Conservation (phyloP, 2,329 filamentous ascomycete species). For the Fusarium mangiferae region DNA sequence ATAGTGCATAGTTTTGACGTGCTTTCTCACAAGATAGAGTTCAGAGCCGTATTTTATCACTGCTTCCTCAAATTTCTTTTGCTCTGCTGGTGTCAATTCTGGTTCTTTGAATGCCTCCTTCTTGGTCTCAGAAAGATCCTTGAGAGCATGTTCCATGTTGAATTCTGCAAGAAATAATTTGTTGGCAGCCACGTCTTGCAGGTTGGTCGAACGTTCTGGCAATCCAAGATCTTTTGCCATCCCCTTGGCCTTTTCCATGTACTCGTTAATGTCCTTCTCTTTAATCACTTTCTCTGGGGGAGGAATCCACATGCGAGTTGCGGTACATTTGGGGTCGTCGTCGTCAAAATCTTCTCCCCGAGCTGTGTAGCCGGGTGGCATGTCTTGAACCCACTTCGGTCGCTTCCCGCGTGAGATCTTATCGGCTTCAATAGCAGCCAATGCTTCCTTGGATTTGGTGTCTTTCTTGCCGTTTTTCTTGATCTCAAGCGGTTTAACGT, state of each 20-base stretch:
- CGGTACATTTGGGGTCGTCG: constrained; percentile 79
- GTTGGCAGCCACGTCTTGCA: constrained; percentile 84
- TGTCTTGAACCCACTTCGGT: constrained; percentile 93
- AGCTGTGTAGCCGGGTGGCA: constrained; percentile 84
- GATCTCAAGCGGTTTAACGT: constrained; percentile 86
- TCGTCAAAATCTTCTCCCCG: constrained; percentile 82
- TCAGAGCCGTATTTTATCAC: constrained; percentile 93
- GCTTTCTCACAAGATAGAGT: constrained; percentile 81
- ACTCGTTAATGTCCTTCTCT: constrained; percentile 75
- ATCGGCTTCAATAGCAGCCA: constrained; percentile 83
- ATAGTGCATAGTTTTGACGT: constrained; percentile 84
- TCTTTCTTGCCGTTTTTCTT: constrained; percentile 87
- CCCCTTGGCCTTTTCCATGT: constrained; percentile 75
- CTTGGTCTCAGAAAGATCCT: constrained; percentile 74
- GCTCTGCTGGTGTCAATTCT: constrained; percentile 78
- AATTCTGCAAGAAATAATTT: constrained; percentile 78
- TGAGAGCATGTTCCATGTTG: constrained; percentile 75
- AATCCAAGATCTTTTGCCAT: constrained; percentile 76
- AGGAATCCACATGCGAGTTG: constrained; percentile 82
- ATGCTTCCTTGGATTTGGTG: constrained; percentile 81
- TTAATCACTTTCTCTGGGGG: constrained; percentile 63
- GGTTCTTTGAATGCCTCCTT: constrained; percentile 85
- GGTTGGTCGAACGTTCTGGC: constrained; percentile 81
- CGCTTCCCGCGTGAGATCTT: constrained; percentile 81
- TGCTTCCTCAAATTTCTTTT: constrained; percentile 91